Evolutionary conservation across 2,329 filamentous ascomycete species (phyloP).

Genomic region (Exserohilum rostratum): DNA sequence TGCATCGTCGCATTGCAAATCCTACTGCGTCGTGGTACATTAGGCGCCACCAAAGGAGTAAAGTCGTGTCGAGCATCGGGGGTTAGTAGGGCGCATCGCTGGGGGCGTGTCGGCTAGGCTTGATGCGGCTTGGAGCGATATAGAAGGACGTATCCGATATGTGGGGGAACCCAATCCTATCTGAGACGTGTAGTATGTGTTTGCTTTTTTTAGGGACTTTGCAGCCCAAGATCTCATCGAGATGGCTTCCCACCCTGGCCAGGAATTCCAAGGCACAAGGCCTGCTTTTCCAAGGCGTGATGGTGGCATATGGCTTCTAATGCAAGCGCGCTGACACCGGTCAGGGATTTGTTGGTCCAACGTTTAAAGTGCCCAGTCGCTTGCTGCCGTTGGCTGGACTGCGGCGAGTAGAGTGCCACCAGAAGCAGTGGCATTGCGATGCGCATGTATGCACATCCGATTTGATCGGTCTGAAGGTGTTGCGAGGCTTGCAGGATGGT

Average conservation of each 20-base stretch:
- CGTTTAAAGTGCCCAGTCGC: slow-evolving; percentile 27
- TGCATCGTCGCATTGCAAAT: background rate
- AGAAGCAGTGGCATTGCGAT: slow-evolving; percentile 39
- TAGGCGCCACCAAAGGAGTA: background rate
- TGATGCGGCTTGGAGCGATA: background rate
- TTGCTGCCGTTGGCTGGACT: slow-evolving; percentile 15
- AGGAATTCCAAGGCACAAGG: background rate
- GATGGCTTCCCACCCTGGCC: background rate
- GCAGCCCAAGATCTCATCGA: background rate
- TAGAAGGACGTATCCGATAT: too few species aligned
- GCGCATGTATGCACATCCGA: slow-evolving; percentile 40
- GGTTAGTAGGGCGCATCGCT: slow-evolving; percentile 9
- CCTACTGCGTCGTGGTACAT: background rate
- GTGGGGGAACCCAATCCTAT: too few species aligned
- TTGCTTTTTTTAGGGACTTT: too few species aligned
- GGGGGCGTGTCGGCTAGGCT: background rate
- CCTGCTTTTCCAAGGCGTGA: background rate
- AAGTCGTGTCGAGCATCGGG: slow-evolving; percentile 10
- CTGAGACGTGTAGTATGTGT: too few species aligned
- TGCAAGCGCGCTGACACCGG: slow-evolving; percentile 36
- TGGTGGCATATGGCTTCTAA: slow-evolving; percentile 24
- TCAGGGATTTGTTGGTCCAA: slow-evolving; percentile 32
- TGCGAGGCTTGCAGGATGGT: slow-evolving; percentile 29
- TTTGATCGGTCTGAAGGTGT: slow-evolving; percentile 25
- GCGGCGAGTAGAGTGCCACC: slow-evolving; percentile 33